A percentile compares a stretch with the other conserved stretches of the same genome.
Conservation (phyloP, 2,329 filamentous ascomycete genomes). For the Phyllosticta citrichinensis region DNA sequence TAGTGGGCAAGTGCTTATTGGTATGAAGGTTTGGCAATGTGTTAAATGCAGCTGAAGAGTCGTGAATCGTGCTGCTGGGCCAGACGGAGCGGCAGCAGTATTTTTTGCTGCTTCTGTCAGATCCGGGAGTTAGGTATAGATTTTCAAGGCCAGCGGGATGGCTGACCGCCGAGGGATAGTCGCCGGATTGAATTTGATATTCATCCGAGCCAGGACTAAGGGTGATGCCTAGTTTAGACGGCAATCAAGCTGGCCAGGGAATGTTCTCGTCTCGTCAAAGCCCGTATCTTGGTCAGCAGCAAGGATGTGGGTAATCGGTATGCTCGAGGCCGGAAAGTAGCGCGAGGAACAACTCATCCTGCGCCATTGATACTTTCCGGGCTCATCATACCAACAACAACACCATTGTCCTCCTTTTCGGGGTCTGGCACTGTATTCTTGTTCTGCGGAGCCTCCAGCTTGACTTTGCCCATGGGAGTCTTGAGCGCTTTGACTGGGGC, state of each 20-base stretch:
- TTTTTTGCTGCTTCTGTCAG: background rate
- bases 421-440: constrained; percentile 49
- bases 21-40: background rate
- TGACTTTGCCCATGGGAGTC: constrained; percentile 48
- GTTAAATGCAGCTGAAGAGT: background rate
- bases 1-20: background rate
- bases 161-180: no score
- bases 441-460: constrained; percentile 42
- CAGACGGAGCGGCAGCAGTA: background rate
- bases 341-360: background rate
- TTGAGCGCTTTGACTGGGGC: constrained; percentile 26
- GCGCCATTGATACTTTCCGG: constrained; percentile 56
- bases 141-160: no score
- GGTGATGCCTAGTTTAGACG: no score
- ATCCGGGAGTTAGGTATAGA: background rate
- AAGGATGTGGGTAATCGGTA: background rate
- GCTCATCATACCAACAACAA: constrained; percentile 66
- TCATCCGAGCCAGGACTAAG: no score
- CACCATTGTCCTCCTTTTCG: constrained; percentile 57
- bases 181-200: no score
- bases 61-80: background rate
- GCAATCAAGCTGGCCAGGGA: no score
- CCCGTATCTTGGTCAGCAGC: background rate
- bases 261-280: no score
- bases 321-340: background rate